These are phyloP conservation scores for Coemansia sp. DNA, from an alignment of 192 early-diverging fungal genomes.

Conservation along the genomic window DNA sequence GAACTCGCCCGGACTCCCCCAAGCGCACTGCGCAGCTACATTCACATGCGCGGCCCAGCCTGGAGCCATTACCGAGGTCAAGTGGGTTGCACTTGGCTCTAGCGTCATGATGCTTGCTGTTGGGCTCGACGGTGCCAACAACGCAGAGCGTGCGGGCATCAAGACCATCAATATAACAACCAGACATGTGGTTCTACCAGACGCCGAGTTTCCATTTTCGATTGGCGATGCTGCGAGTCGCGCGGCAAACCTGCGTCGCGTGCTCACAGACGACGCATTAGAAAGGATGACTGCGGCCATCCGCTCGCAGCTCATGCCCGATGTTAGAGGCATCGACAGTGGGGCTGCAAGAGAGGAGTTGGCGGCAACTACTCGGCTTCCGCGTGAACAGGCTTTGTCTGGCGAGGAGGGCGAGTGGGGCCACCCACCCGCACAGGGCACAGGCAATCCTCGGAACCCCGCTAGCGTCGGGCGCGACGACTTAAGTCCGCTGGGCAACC, in stretches of 20 bases:
- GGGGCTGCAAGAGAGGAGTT: background rate
- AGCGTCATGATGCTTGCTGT: slow-evolving; percentile 26
- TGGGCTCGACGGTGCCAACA: background rate
- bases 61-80: slow-evolving; percentile 7
- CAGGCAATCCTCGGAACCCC: background rate
- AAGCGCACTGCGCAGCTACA: slow-evolving; percentile 5
- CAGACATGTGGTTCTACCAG: background rate
- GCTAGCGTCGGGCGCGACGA: slow-evolving; percentile 65
- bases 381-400: background rate
- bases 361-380: slow-evolving; percentile 1
- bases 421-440: background rate
- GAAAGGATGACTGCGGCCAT: slow-evolving; percentile 20
- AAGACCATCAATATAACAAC: slow-evolving; percentile 12
- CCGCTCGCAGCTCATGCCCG: slow-evolving; percentile 13
- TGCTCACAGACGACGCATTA: slow-evolving; percentile 13
- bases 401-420: background rate
- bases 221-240: background rate
- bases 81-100: slow-evolving; percentile 21
- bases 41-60: slow-evolving; percentile 4
- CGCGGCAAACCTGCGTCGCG: background rate
- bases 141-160: background rate
- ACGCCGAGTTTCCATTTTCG: slow-evolving; percentile 17
- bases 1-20: slow-evolving; percentile 25
- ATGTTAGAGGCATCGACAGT: background rate
- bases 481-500: slow-evolving; percentile 56